Evolutionary conservation across 2,329 filamentous ascomycete species (phyloP).

Genomic region (Aspergillus candidus): DNA sequence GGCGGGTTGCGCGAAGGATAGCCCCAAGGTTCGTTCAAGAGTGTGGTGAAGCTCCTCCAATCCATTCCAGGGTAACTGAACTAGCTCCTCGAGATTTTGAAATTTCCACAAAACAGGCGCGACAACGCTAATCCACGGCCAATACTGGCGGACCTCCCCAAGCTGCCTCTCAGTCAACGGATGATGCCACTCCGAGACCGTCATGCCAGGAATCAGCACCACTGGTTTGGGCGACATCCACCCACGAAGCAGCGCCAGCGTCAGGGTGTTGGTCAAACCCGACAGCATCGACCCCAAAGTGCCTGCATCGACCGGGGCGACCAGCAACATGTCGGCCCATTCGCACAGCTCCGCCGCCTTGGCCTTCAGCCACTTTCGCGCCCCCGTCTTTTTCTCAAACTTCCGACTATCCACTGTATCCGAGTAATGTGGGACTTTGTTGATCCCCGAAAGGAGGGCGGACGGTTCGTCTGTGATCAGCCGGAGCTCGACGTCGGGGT

Average conservation of each 20-base stretch:
- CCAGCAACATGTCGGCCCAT: conserved; percentile 81
- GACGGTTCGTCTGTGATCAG: conserved; percentile 37
- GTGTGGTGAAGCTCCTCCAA: conserved; percentile 26
- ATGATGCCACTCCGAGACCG: conserved; percentile 80
- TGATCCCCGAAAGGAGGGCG: conserved; percentile 31
- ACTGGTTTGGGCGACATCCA: conserved; percentile 87
- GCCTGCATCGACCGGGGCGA: conserved; percentile 79
- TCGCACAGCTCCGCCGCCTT: conserved; percentile 60
- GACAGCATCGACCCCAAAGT: conserved; percentile 81
- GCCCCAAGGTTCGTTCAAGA: conserved; percentile 20
- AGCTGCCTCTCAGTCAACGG: conserved; percentile 83
- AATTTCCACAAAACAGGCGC: conserved; percentile 79
- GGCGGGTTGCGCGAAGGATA: conserved; percentile 13
- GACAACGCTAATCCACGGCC: conserved; percentile 80
- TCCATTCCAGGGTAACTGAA: conserved; percentile 48
- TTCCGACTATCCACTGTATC: conserved; percentile 36
- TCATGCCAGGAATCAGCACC: conserved; percentile 82
- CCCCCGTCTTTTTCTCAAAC: conserved; percentile 33
- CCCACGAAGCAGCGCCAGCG: conserved; percentile 73
- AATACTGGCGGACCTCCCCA: conserved; percentile 73
- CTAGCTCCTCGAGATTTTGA: conserved; percentile 49
- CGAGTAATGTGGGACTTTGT: conserved; percentile 36
- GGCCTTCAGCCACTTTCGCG: conserved; percentile 36
- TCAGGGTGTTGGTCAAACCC: conserved; percentile 72
- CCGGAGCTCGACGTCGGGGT: conserved; percentile 36